These are phyloP conservation scores for Achlya hypogyna DNA, from an alignment of 352 stramenopile species.

Conservation along the genomic window DNA sequence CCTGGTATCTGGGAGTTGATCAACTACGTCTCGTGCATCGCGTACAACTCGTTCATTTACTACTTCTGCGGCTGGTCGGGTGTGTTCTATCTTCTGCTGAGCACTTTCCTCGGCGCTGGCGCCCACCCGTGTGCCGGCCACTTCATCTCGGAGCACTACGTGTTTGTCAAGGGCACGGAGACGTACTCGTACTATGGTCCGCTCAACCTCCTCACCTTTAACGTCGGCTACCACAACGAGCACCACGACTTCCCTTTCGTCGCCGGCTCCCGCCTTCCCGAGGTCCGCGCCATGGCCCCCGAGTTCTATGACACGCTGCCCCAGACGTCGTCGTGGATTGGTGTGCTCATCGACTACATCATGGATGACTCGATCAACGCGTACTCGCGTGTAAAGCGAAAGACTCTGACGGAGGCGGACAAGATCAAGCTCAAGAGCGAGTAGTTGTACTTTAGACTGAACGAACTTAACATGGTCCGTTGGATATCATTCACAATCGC, in stretches of 20 bases:
- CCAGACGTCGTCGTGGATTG: conserved; percentile 89
- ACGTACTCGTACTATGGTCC: conserved; percentile 98
- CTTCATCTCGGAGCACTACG: conserved; percentile 97
- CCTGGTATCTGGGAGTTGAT: conserved; percentile 79
- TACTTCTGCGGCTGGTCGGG: conserved; percentile 66
- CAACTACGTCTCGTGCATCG: conserved; percentile 74
- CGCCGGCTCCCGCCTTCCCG: conserved; percentile 81
- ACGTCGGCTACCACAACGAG: conserved; percentile 98
- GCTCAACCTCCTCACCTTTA: conserved; percentile 95
- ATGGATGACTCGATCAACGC: conserved; percentile 86
- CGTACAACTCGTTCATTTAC: conserved; percentile 84
- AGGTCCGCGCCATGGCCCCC: conserved; percentile 81
- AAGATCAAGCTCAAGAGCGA: conserved; percentile 70
- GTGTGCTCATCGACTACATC: conserved; percentile 92
- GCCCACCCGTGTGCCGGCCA: conserved; percentile 94
- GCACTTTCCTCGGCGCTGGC: conserved; percentile 86
- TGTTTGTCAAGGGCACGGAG: conserved; percentile 90
- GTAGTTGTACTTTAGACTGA: no score
- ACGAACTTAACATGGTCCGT: no score
- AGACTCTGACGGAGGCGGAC: conserved; percentile 40
- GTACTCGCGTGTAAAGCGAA: conserved; percentile 88
- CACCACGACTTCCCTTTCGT: conserved; percentile 97
- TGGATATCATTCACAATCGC: no score
- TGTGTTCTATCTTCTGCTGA: conserved; percentile 89
- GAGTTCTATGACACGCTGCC: conserved; percentile 96